Evolutionary conservation across 495 filamentous ascomycete genomes (phyloP).

Genomic region (Talaromyces adpressus): DNA sequence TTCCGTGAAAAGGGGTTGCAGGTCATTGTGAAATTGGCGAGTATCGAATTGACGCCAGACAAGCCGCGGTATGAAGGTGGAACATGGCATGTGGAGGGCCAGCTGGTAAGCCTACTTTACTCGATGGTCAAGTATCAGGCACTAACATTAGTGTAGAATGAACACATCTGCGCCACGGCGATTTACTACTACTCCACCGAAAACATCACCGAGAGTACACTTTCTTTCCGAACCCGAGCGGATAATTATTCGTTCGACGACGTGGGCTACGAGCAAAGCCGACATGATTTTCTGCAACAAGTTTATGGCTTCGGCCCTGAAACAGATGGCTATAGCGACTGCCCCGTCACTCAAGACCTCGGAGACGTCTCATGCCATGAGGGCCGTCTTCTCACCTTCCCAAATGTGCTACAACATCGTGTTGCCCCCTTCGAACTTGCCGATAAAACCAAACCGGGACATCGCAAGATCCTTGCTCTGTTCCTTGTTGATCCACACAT

Average conservation of each 20-base stretch:
- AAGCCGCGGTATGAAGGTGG: constrained; percentile 42
- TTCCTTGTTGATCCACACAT: constrained; percentile 50
- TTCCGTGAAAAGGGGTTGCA: constrained; percentile 38
- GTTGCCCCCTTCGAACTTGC: constrained; percentile 29
- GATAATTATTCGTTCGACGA: neutral
- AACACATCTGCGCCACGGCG: constrained; percentile 50
- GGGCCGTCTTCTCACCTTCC: constrained; percentile 27
- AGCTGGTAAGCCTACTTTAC: constrained; percentile 21
- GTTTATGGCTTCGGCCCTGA: constrained; percentile 21
- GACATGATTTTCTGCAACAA: constrained; percentile 20
- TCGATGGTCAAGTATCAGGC: neutral
- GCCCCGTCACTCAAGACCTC: constrained; percentile 22
- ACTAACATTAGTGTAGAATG: constrained; percentile 26
- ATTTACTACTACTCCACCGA: constrained; percentile 55
- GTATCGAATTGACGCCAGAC: constrained; percentile 54
- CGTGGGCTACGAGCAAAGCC: constrained; percentile 22
- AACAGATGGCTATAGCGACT: neutral
- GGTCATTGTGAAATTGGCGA: constrained; percentile 56
- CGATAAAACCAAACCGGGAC: constrained; percentile 44
- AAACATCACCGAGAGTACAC: constrained; percentile 50
- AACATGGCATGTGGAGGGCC: constrained; percentile 49
- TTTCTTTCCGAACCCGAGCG: constrained; percentile 42
- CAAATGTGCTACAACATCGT: constrained; percentile 41
- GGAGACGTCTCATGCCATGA: constrained; percentile 24
- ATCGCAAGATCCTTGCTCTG: constrained; percentile 48